Base-by-base conservation (phyloP, 169 alveolate species). In the Perkinsus chesapeaki region DNA sequence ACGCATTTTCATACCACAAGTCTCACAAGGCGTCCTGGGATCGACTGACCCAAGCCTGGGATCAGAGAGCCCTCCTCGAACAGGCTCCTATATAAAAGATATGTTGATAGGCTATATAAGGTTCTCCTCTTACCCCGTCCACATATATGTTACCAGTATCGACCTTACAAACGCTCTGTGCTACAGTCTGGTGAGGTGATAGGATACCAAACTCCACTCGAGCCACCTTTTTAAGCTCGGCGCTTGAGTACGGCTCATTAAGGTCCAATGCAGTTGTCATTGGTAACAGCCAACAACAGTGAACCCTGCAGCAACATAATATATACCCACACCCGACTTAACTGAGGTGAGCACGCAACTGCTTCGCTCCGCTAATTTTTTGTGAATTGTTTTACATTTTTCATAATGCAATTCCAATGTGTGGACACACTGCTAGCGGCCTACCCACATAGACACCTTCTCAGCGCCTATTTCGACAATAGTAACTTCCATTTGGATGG, bases 1-100 rank as follows among this genome's bases (percentile, higher is more conserved):
- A 94, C 97, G 97, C 94, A 98, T 97, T 94, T 98, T 97, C 98
- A 99, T 98, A 91, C 96, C 96, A 95, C 99, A 99, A 34, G 99
- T 98, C 92, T 96, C 96, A 94, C 99, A 99, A 73, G 94, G 95
- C 39, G 96, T 94, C 73, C 97, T 98, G 48, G 98, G 97, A 94
- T 98, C 99, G 93, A 98, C 97, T 31, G 99, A 98, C n/a, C 99
- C 99, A 99, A 99, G 97, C 60, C 99, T 96, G 3, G 98, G 97
- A 93, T 98, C 99, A 95, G 98, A 98, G 92, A 99, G 96, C 9
- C 99, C 93, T 23, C 82, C 82, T 60, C 82, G 3, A 7, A 60
- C 82, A 27, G 82, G 82, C 23, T 60, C 82, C 82, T 60, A 60
- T 34, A 60, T 23, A 60, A 0, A 27, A 16, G 31, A 12, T n/a